These are phyloP conservation scores for Phialophora macrospora DNA, from an alignment of 2,329 filamentous ascomycete species.

Conservation along the genomic window DNA sequence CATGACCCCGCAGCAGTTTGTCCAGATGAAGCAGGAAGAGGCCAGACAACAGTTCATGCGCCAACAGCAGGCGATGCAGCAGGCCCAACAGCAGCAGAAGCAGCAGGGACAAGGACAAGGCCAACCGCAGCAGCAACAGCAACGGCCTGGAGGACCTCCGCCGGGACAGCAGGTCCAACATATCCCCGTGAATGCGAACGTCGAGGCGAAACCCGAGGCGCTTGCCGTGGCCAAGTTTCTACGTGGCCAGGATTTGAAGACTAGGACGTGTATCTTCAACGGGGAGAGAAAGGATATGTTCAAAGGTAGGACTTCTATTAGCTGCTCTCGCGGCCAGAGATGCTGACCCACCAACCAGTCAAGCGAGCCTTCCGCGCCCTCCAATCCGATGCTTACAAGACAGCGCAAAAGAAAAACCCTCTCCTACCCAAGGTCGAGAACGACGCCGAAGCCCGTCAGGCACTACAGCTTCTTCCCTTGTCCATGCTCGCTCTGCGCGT, in stretches of 20 bases:
- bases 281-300: constrained; percentile 99
- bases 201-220: constrained; percentile 83
- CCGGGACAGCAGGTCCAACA: constrained; percentile 50
- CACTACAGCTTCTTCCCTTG: constrained; percentile 91
- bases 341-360: constrained; percentile 60
- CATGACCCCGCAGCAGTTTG: constrained; percentile 58
- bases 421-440: constrained; percentile 86
- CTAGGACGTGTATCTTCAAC: constrained; percentile 87
- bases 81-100: constrained; percentile 43
- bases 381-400: constrained; percentile 85
- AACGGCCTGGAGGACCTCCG: constrained; percentile 41
- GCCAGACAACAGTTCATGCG: constrained; percentile 49
- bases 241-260: constrained; percentile 81
- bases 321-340: no score
- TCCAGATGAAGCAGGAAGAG: constrained; percentile 49
- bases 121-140: constrained; percentile 51
- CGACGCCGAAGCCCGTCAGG: constrained; percentile 85
- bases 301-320: constrained; percentile 65
- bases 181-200: constrained; percentile 53
- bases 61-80: constrained; percentile 42
- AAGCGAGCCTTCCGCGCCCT: constrained; percentile 93
- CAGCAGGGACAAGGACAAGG: constrained; percentile 43
- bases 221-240: constrained; percentile 89
- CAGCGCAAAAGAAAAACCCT: constrained; percentile 77
- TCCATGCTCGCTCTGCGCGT: constrained; percentile 93